These are phyloP conservation scores for Dalbergia cultrata DNA, from an alignment of 306 rosid genomes.

Conservation along the genomic window DNA sequence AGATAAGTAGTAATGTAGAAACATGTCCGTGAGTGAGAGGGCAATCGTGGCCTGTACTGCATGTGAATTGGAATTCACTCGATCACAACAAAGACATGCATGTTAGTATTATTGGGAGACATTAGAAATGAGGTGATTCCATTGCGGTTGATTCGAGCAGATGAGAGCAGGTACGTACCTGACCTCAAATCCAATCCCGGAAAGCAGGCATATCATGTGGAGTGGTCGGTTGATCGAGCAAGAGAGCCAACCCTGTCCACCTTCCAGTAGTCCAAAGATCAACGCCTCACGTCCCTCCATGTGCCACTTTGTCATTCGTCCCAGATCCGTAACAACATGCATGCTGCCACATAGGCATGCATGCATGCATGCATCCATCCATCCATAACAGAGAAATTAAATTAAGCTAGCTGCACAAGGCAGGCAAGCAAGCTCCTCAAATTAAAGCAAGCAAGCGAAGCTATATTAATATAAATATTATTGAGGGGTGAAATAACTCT, in stretches of 20 bases:
- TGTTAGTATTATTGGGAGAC: conserved; percentile 41
- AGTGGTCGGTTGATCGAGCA: no score
- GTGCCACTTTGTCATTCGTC: not conserved
- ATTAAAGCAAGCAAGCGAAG: no score
- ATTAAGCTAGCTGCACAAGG: no score
- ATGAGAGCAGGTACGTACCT: conserved; percentile 45
- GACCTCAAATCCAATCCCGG: no score
- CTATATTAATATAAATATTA: no score
- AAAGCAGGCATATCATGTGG: no score
- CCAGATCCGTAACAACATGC: not conserved
- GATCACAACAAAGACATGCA: conserved; percentile 42
- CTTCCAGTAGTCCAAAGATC: not conserved
- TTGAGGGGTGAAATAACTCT: no score
- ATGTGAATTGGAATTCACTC: conserved; percentile 48
- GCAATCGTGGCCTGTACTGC: conserved; percentile 46
- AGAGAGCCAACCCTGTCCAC: no score
- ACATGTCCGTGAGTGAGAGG: conserved; percentile 45
- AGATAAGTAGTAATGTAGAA: no score
- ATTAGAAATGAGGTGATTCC: conserved; percentile 8
- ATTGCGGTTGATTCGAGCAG: not conserved
- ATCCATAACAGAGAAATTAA: no score
- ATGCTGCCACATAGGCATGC: not conserved
- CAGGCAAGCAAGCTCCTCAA: no score
- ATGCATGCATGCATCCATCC: not conserved
- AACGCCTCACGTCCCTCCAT: not conserved